Evolutionary conservation across 225 moss, liverwort and hornwort genomes (phyloP).

Genomic region (Lunularia cruciata): DNA sequence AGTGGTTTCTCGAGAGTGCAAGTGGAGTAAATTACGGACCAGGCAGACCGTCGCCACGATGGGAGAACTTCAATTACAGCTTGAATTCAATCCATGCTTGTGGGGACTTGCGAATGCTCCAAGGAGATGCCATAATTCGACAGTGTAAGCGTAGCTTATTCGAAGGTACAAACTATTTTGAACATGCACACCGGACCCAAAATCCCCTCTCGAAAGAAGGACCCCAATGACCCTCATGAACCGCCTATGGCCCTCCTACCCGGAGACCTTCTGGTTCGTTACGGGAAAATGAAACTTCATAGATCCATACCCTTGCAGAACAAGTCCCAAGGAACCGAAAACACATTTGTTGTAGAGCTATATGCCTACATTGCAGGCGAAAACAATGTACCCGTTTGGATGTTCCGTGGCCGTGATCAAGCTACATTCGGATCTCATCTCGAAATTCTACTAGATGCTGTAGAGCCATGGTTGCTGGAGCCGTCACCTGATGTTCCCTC

Average conservation of each 20-base stretch:
- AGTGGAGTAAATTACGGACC: not conserved
- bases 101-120: not conserved
- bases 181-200: not conserved
- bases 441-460: too few relatives aligned
- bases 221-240: too few relatives aligned
- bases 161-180: not conserved
- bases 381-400: not conserved
- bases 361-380: not conserved
- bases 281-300: not conserved
- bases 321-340: not conserved
- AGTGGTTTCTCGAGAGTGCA: not conserved
- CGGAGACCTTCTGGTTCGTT: constrained; percentile 12
- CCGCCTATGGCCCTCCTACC: not conserved
- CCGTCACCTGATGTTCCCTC: too few relatives aligned
- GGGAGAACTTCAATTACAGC: not conserved
- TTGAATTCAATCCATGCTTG: not conserved
- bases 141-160: not conserved
- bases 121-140: constrained; percentile 11
- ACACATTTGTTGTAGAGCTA: constrained; percentile 13
- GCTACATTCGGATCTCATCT: not conserved
- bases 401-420: constrained; percentile 14
- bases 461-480: too few relatives aligned
- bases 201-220: too few relatives aligned
- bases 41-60: not conserved
- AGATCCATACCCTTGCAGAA: too few relatives aligned